A percentile compares a stretch with the other conserved stretches of the same genome.
These are phyloP conservation scores for Murraya koenigii DNA, from an alignment of 345 rosid genomes.

Conservation along the genomic window DNA sequence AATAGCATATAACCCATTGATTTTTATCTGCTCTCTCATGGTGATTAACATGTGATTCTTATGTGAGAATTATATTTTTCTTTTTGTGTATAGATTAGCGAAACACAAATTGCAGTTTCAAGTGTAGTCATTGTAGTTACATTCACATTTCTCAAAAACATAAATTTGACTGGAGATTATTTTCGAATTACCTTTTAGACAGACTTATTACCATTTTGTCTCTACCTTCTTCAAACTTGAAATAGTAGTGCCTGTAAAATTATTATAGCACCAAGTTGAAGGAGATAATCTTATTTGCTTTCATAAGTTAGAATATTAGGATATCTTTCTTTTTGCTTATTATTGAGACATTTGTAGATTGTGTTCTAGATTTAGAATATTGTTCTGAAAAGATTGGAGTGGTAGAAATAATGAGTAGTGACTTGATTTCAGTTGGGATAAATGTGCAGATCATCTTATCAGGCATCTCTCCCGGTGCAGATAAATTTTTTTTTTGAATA, in stretches of 20 bases:
- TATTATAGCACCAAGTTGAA: background rate
- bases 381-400: background rate
- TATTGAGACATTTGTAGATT: background rate
- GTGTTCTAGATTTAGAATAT: background rate
- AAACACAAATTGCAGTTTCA: background rate
- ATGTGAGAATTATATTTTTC: constrained; percentile 21
- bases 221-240: background rate
- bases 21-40: constrained; percentile 17
- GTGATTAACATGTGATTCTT: constrained; percentile 24
- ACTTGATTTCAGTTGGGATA: background rate
- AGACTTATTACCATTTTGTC: background rate
- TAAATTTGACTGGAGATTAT: background rate
- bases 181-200: background rate
- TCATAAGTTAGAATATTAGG: background rate
- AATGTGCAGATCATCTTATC: background rate
- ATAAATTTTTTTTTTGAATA: background rate
- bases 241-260: background rate
- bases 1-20: background rate
- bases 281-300: background rate
- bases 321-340: background rate
- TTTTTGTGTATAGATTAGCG: constrained; percentile 27
- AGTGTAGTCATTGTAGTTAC: constrained; percentile 8
- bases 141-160: background rate
- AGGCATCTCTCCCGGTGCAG: background rate
- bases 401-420: background rate